These are phyloP conservation scores for Botrytis sinoallii DNA, from an alignment of 2,329 filamentous ascomycete genomes.

Conservation along the genomic window DNA sequence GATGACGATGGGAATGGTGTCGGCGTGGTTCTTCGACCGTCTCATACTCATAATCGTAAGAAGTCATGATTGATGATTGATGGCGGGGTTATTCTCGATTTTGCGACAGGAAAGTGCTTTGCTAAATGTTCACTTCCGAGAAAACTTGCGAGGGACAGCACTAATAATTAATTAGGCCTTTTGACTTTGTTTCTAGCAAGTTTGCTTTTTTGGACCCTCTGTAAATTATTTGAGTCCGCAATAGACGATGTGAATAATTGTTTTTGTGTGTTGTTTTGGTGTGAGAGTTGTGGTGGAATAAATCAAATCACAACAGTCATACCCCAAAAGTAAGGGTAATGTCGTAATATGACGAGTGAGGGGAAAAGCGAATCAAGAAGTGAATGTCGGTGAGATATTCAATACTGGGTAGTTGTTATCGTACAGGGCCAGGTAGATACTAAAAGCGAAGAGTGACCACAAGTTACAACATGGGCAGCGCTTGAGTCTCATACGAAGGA, in stretches of 20 bases:
- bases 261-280: neutral
- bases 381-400: conserved; percentile 18
- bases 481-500: neutral
- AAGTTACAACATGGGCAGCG: neutral
- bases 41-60: conserved; percentile 29
- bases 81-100: conserved; percentile 12
- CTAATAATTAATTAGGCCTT: conserved; percentile 10
- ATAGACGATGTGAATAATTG: neutral
- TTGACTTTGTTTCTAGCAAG: neutral
- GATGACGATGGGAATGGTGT: conserved; percentile 33
- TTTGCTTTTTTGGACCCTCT: neutral
- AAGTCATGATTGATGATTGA: conserved; percentile 16
- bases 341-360: conserved; percentile 15
- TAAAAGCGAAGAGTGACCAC: neutral
- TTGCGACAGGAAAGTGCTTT: conserved; percentile 13
- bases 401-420: neutral
- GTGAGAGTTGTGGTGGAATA: neutral
- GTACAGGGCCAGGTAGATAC: neutral
- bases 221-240: neutral
- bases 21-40: conserved; percentile 31
- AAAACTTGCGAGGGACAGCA: neutral
- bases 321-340: neutral
- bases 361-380: conserved; percentile 8
- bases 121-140: neutral
- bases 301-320: conserved; percentile 8